A percentile compares a stretch with the other conserved stretches of the same genome.
phyloP scores from a whole-genome alignment of 768 basidiomycete genomes.

The Tubosaeta sp. region DNA sequence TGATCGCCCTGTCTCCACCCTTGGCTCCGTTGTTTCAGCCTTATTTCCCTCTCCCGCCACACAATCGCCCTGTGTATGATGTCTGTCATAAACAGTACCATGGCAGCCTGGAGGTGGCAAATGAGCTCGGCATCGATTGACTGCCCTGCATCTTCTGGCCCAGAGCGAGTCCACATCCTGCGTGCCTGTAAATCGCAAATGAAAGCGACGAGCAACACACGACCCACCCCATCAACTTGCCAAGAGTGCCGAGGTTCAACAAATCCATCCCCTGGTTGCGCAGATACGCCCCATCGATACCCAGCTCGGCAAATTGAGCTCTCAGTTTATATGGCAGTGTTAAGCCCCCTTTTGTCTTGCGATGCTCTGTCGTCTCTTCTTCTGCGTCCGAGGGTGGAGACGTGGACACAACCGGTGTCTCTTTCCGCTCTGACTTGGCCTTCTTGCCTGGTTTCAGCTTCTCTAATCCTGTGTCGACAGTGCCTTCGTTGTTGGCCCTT shows the following conservation, averaged over 20 bases:
- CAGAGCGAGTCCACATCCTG: conserved; percentile 30
- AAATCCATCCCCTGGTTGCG: conserved; percentile 39
- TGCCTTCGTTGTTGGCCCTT: conserved; percentile 39
- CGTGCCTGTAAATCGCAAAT: conserved; percentile 1
- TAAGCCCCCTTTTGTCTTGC: conserved; percentile 31
- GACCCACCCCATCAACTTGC: conserved; percentile 40
- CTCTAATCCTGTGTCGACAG: conserved; percentile 3
- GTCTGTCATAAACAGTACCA: conserved; percentile 49
- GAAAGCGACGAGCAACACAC: conserved; percentile 17
- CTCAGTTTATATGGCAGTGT: conserved; percentile 46
- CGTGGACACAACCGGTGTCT: conserved; percentile 5
- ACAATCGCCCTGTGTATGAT: conserved; percentile 49
- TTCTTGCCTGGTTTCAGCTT: conserved; percentile 39
- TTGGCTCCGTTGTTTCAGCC: conserved; percentile 54
- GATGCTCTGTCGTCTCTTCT: conserved; percentile 7
- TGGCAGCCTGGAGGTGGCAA: conserved; percentile 39
- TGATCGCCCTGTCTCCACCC: conserved; percentile 51
- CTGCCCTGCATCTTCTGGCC: conserved; percentile 14
- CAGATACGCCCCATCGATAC: conserved; percentile 44
- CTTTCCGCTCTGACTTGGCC: conserved; percentile 2
- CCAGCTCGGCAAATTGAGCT: conserved; percentile 37
- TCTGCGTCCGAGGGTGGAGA: conserved; percentile 8
- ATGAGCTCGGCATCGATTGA: conserved; percentile 50
- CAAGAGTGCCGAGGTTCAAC: conserved; percentile 35
- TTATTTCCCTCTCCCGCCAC: conserved; percentile 54